These are phyloP conservation scores for Rhodomyrtus tomentosa DNA, from an alignment of 345 rosid genomes.

Conservation along the genomic window DNA sequence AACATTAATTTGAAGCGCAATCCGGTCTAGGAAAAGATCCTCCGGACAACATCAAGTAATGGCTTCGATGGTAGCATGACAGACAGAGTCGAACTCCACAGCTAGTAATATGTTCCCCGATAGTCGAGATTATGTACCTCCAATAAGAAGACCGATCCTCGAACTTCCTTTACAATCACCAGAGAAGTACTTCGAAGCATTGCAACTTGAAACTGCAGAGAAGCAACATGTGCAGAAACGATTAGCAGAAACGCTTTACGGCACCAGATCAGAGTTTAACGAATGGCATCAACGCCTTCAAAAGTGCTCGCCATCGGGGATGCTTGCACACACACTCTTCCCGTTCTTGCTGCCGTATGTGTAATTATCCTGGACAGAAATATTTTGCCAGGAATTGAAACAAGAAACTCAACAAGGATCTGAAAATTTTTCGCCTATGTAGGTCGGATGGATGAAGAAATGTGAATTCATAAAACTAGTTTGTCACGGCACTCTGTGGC, in stretches of 20 bases:
- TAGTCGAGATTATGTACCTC: conserved; percentile 35
- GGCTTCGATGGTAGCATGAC: not conserved
- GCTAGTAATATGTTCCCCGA: not conserved
- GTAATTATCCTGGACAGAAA: not conserved
- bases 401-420: not conserved
- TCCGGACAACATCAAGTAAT: not conserved
- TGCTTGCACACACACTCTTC: not conserved
- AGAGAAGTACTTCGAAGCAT: conserved; percentile 22
- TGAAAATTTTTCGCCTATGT: not conserved
- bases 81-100: not conserved
- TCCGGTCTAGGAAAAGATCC: not conserved
- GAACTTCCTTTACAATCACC: conserved; percentile 38
- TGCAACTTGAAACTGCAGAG: conserved; percentile 19
- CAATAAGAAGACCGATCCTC: conserved; percentile 38
- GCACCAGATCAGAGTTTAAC: not conserved
- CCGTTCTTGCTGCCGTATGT: not conserved
- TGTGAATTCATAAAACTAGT: not conserved
- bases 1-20: not conserved
- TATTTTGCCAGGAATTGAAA: not conserved
- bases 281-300: not conserved
- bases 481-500: not conserved
- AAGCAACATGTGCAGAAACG: not conserved
- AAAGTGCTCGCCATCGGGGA: not conserved
- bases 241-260: not conserved
- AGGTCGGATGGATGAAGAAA: not conserved